These are phyloP conservation scores for Komagataella phaffii DNA, from an alignment of 805 yeast genomes.

Conservation along the genomic window DNA sequence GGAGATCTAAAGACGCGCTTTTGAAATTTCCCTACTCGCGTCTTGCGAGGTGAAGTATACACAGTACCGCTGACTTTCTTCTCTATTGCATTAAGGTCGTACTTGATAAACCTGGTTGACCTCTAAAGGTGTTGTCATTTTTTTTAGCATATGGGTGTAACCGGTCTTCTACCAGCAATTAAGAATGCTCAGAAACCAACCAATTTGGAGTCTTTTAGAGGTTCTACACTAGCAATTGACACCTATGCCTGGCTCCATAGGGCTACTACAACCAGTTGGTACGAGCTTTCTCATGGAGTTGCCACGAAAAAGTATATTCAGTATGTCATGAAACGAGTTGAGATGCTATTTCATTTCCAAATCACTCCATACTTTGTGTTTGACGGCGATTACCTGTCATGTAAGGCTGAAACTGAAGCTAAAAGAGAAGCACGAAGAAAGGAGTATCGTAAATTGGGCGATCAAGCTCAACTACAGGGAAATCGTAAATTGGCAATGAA, in stretches of 20 bases:
- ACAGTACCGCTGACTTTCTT: not conserved
- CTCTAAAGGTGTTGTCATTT: not conserved
- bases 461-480: slow-evolving; percentile 35
- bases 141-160: slow-evolving; percentile 51
- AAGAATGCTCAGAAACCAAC: slow-evolving; percentile 58
- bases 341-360: slow-evolving; percentile 51
- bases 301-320: slow-evolving; percentile 66
- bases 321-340: slow-evolving; percentile 53
- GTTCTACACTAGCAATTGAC: slow-evolving; percentile 80
- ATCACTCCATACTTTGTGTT: slow-evolving; percentile 81
- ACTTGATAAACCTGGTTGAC: not conserved
- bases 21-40: not conserved
- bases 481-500: slow-evolving; percentile 49
- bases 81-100: not conserved
- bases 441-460: slow-evolving; percentile 45
- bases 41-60: not conserved
- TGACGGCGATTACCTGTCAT: slow-evolving; percentile 82
- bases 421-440: slow-evolving; percentile 47
- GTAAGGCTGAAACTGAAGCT: slow-evolving; percentile 60
- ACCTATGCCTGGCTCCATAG: slow-evolving; percentile 95
- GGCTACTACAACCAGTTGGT: slow-evolving; percentile 72
- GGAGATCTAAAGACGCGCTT: not conserved
- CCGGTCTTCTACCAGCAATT: slow-evolving; percentile 69
- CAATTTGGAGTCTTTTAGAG: slow-evolving; percentile 47
- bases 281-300: slow-evolving; percentile 56